Base-by-base conservation (phyloP, 345 rosid species). In the Populus ilicifolia region DNA sequence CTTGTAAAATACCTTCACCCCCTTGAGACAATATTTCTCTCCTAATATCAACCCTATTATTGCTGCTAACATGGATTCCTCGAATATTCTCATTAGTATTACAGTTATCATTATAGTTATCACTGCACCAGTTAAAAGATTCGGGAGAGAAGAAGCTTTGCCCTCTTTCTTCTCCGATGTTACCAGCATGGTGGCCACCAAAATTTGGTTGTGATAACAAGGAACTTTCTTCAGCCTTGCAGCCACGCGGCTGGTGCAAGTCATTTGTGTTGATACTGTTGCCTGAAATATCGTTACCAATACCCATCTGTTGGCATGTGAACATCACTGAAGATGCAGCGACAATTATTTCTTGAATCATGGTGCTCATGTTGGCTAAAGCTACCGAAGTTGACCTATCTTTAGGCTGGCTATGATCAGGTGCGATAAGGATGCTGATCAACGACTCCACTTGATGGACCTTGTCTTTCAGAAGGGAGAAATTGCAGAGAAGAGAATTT, bases 241-340 rank as follows among this genome's bases (percentile, higher is more conserved):
- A 43, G 21, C 52, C 69, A 21, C 14, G 59, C 23, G 29, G 41
- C n/a, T 71, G 78, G 38, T 64, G 81, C 73, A 79, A 30, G 11
- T 72, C 72, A 67, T 44, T 10, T 11, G 69, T 73, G 16, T 21
- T 70, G 72, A 71, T 78, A 71, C 65, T 69, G 23, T 6, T n/a
- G n/a, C 65, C 81, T 43, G 80, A 25, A 33, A 33, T 33, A 38
- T 73, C 33, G 11, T 29, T 23, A 12, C 50, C 73, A 50, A 30
- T 46, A 6, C 81, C 73, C 83, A 89, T 84, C 68, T 91, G 96
- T 67, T 94, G 97, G 86, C 91, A 91, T 43, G 87, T 77, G 78
- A 79, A 79, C 85, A 90, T 62, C 84, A 92, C 85, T 1, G 98
- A 87, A 70, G 98, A 88, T 5, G 98, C 88, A 6, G 87, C 50